Conservation (phyloP, 352 stramenopile species). For the Phytophthora boehmeriae region DNA sequence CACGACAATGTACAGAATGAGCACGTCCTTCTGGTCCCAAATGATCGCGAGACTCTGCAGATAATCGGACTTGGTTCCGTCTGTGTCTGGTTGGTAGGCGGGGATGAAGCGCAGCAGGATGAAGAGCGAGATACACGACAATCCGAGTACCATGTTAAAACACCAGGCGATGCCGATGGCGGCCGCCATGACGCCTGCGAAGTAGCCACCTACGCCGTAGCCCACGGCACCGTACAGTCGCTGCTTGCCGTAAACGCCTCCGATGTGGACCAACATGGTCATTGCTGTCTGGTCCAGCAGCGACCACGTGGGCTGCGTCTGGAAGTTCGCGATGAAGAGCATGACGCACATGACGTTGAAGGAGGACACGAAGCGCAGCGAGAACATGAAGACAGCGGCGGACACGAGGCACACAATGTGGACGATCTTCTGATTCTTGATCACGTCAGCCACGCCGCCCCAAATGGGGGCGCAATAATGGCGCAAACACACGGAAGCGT, state of each 20-base stretch:
- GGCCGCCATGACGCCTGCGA: constrained; percentile 62
- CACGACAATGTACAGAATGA: constrained; percentile 70
- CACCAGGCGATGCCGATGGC: constrained; percentile 75
- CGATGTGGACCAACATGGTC: constrained; percentile 60
- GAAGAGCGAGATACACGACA: constrained; percentile 61
- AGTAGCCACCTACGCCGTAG: constrained; percentile 70
- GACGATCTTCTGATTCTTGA: constrained; percentile 68
- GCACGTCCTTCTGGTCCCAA: constrained; percentile 56
- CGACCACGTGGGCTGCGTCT: constrained; percentile 68
- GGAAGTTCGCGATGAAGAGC: constrained; percentile 78
- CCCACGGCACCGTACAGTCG: constrained; percentile 73
- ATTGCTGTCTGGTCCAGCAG: constrained; percentile 74
- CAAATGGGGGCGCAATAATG: constrained; percentile 75
- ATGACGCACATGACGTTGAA: constrained; percentile 78
- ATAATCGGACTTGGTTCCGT: constrained; percentile 41
- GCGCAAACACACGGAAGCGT: constrained; percentile 72
- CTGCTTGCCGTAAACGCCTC: constrained; percentile 81
- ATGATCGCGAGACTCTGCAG: constrained; percentile 48
- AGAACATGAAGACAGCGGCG: constrained; percentile 71
- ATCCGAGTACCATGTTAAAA: constrained; percentile 76
- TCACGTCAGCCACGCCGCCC: constrained; percentile 62
- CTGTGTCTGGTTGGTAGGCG: constrained; percentile 38
- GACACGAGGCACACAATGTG: constrained; percentile 70
- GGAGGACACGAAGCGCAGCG: constrained; percentile 61
- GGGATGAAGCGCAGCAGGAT: constrained; percentile 62